Conservation (phyloP, 805 yeast species). For the Isabelozyma gotoi region DNA sequence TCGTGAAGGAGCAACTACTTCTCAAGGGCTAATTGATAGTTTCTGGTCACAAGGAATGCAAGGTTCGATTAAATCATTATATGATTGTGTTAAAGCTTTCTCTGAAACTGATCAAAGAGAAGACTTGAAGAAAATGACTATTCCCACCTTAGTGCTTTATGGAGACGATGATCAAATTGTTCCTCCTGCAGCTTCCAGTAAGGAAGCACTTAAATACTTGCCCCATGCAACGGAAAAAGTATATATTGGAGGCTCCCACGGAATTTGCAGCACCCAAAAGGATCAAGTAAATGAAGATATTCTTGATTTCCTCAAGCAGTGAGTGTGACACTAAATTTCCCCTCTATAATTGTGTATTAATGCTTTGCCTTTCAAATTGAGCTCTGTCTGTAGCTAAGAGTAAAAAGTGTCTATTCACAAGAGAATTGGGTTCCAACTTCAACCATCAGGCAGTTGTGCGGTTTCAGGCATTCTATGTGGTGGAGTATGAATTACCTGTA, state of each 20-base stretch:
- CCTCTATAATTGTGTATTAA: too few relatives aligned
- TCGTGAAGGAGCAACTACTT: conserved; percentile 5
- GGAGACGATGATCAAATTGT: conserved; percentile 14
- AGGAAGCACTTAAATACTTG: conserved; percentile 11
- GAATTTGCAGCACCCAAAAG: conserved; percentile 13
- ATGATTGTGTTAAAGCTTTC: conserved; percentile 13
- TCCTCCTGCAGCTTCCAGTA: conserved; percentile 12
- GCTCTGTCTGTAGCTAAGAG: too few relatives aligned
- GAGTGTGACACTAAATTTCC: too few relatives aligned
- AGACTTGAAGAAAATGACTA: conserved; percentile 11
- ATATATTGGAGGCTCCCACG: conserved; percentile 11
- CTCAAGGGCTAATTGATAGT: conserved; percentile 10
- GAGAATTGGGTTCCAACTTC: too few relatives aligned
- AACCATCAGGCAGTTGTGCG: too few relatives aligned
- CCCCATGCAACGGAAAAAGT: conserved; percentile 10
- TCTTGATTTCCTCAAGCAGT: conserved; percentile 5
- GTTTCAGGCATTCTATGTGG: too few relatives aligned
- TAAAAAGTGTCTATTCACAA: too few relatives aligned
- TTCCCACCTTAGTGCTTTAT: conserved; percentile 14
- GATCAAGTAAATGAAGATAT: conserved; percentile 9
- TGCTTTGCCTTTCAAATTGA: too few relatives aligned
- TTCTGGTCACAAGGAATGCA: conserved; percentile 17
- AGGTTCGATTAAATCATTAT: conserved; percentile 12
- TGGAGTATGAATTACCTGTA: too few relatives aligned
- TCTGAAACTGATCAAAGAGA: conserved; percentile 13